Percentiles rank a stretch among this genome's conserved stretches.
These are phyloP conservation scores for Leavenworthia alabamica DNA, from an alignment of 345 rosid genomes.

Conservation along the genomic window DNA sequence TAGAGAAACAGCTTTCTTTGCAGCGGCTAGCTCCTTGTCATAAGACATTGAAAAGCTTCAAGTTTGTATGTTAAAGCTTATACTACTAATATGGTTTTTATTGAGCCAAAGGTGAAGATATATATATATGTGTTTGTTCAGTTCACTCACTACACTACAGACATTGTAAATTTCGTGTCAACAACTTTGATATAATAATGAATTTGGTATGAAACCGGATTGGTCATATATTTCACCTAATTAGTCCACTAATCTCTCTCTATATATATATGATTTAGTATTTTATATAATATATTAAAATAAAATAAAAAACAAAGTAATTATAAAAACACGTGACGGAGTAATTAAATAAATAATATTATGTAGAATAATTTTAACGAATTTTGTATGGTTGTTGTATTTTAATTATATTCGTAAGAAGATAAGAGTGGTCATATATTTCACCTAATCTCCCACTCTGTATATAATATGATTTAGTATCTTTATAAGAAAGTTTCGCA, in stretches of 20 bases:
- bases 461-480: background rate
- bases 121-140: background rate
- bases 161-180: background rate
- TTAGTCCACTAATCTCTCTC: no score
- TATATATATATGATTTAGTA: no score
- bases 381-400: background rate
- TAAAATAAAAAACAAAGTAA: no score
- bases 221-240: no score
- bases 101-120: background rate
- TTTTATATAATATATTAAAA: no score
- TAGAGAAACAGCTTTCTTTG: constrained; percentile 67
- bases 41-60: constrained; percentile 9
- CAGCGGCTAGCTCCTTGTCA: constrained; percentile 27
- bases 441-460: background rate
- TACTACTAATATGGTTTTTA: background rate
- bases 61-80: background rate
- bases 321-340: no score
- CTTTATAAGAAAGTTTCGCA: background rate
- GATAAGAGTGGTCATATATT: background rate
- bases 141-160: background rate
- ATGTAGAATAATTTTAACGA: background rate
- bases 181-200: background rate
- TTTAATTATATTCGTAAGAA: background rate
- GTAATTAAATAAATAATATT: background rate
- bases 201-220: no score